Conservation (phyloP, 352 stramenopile species). For the Phytophthora crassamura region DNA sequence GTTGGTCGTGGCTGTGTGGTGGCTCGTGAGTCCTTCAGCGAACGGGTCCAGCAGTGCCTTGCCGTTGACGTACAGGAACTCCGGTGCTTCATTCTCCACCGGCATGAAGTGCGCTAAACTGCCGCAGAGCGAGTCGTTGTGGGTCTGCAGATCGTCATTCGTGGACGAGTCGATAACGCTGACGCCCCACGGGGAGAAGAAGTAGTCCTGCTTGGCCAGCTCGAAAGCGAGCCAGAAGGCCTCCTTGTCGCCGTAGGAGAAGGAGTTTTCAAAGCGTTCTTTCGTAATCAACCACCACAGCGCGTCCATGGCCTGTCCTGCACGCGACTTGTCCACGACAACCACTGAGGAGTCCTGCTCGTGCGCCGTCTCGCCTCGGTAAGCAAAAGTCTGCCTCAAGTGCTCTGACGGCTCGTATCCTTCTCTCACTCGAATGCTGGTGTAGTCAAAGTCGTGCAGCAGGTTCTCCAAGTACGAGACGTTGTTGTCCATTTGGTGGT, state of each 20-base stretch:
- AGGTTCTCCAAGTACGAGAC: conserved; percentile 47
- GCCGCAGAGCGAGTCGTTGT: conserved; percentile 49
- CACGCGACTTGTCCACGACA: conserved; percentile 43
- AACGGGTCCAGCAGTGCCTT: conserved; percentile 49
- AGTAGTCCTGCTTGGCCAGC: conserved; percentile 52
- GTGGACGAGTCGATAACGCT: conserved; percentile 44
- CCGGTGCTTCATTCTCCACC: conserved; percentile 31
- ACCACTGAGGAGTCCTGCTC: conserved; percentile 71
- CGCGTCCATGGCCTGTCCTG: conserved; percentile 40
- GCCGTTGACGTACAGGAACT: conserved; percentile 68
- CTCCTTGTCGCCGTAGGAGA: conserved; percentile 63
- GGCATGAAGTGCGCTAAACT: conserved; percentile 50
- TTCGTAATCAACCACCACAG: conserved; percentile 49
- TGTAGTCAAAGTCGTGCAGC: conserved; percentile 56
- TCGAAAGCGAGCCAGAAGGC: conserved; percentile 62
- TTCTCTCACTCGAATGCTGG: conserved; percentile 38
- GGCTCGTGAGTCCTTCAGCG: conserved; percentile 24
- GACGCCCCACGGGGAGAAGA: conserved; percentile 58
- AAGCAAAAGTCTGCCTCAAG: conserved; percentile 55
- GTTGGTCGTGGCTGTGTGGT: conserved; percentile 36
- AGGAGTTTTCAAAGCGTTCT: conserved; percentile 37
- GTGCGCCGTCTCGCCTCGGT: conserved; percentile 43
- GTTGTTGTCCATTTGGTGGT: conserved; percentile 39
- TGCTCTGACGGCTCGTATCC: conserved; percentile 42
- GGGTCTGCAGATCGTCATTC: conserved; percentile 42